Evolutionary conservation across 345 rosid genomes (phyloP).

Genomic region (Heritiera fomes): DNA sequence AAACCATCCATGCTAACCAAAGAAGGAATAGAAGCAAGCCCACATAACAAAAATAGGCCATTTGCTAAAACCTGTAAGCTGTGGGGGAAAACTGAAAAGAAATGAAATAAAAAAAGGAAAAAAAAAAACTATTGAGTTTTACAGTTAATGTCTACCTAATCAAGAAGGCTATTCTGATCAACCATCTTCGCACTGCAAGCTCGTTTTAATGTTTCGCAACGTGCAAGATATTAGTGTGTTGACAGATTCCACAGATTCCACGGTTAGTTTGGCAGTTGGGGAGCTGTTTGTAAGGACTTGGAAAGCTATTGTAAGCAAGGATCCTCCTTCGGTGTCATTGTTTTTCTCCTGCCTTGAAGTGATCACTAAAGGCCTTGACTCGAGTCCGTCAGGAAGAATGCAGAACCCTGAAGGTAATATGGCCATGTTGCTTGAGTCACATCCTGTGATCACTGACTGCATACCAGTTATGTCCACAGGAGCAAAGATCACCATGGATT

Average conservation of each 20-base stretch:
- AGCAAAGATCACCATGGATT: conserved; percentile 82
- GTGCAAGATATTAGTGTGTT: conserved; percentile 77
- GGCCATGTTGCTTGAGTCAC: conserved; percentile 83
- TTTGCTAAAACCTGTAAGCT: conserved; percentile 14
- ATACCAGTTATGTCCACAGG: conserved; percentile 74
- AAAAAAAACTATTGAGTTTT: conserved; percentile 30
- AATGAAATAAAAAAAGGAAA: not conserved
- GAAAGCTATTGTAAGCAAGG: conserved; percentile 78
- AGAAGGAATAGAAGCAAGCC: conserved; percentile 29
- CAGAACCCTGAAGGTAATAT: conserved; percentile 93
- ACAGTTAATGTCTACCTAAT: conserved; percentile 32
- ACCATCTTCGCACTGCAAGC: conserved; percentile 84
- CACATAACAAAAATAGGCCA: conserved; percentile 23
- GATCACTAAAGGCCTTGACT: conserved; percentile 85
- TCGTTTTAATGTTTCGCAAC: conserved; percentile 67
- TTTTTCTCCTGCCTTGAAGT: conserved; percentile 78
- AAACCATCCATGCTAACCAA: conserved; percentile 18
- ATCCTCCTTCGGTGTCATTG: conserved; percentile 74
- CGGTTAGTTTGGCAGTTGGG: conserved; percentile 64
- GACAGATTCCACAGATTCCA: conserved; percentile 84
- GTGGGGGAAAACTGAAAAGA: not conserved
- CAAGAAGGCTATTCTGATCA: conserved; percentile 29
- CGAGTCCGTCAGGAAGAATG: conserved; percentile 83
- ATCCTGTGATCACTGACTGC: conserved; percentile 85
- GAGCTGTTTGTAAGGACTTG: conserved; percentile 70